Percentiles rank a stretch among this genome's conserved stretches.
Evolutionary conservation across 768 basidiomycete genomes (phyloP).

Genomic region (Ramaria rubella): DNA sequence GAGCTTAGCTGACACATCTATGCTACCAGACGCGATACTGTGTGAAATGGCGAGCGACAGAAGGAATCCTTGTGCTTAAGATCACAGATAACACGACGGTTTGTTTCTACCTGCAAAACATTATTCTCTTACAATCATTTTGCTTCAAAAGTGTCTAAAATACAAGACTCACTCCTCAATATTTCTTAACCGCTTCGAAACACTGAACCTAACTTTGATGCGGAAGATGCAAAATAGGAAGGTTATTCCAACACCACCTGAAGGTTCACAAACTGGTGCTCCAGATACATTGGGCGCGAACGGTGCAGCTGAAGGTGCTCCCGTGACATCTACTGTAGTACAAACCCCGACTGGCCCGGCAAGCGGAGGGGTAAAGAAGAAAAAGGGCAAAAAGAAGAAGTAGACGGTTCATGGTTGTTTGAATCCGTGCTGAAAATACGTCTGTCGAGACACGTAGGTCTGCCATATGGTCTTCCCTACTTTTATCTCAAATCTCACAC

Average conservation of each 20-base stretch:
- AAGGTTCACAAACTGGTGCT: conserved; percentile 15
- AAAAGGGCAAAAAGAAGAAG: conserved; percentile 71
- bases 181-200: conserved; percentile 94
- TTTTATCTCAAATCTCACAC: no score
- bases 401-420: conserved; percentile 34
- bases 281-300: conserved; percentile 27
- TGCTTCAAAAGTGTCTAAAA: conserved; percentile 71
- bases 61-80: conserved; percentile 87
- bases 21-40: conserved; percentile 71
- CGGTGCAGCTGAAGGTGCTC: conserved; percentile 12
- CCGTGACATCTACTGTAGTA: conserved; percentile 5
- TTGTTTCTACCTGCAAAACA: conserved; percentile 22
- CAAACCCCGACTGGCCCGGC: conserved; percentile 29
- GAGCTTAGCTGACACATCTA: background rate
- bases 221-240: conserved; percentile 75
- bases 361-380: conserved; percentile 72
- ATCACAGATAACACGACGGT: conserved; percentile 89
- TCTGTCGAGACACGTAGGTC: background rate
- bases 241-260: conserved; percentile 27
- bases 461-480: no score
- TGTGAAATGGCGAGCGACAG: conserved; percentile 84
- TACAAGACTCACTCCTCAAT: conserved; percentile 94
- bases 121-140: background rate
- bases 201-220: conserved; percentile 80
- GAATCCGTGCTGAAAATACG: no score